Evolutionary conservation across 768 basidiomycete species (phyloP).

Genomic region (Trametes gibbosa): DNA sequence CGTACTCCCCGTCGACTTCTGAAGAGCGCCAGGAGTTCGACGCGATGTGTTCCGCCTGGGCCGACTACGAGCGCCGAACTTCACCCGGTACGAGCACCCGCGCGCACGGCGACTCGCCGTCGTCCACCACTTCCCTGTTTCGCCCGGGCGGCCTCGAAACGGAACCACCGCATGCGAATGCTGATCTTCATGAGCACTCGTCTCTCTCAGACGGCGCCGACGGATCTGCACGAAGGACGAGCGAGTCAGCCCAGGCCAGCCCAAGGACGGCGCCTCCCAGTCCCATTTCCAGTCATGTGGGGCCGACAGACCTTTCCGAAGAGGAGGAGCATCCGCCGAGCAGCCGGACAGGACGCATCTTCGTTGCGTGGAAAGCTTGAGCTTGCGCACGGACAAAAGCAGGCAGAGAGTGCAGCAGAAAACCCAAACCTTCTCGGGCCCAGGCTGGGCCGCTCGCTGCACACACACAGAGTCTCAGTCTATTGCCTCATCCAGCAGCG

Average conservation of each 20-base stretch:
- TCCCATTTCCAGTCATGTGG: neutral
- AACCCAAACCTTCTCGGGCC: neutral
- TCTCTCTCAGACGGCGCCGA: neutral
- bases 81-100: slow-evolving; percentile 8
- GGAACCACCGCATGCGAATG: neutral
- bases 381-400: neutral
- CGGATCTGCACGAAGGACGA: slow-evolving; percentile 4
- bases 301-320: neutral
- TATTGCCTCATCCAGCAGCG: neutral
- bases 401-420: neutral
- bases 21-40: slow-evolving; percentile 56
- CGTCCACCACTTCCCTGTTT: neutral
- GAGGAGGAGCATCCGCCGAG: slow-evolving; percentile 20
- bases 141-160: neutral
- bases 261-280: neutral
- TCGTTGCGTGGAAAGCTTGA: slow-evolving; percentile 56
- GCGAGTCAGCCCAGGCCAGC: slow-evolving; percentile 2
- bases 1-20: slow-evolving; percentile 39
- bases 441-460: slow-evolving; percentile 1
- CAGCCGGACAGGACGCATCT: slow-evolving; percentile 53
- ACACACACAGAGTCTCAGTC: neutral
- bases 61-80: slow-evolving; percentile 39
- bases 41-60: slow-evolving; percentile 56
- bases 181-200: neutral
- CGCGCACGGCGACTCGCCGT: neutral